Base-by-base conservation (phyloP, 2,329 filamentous ascomycete species). In the Didymella pomorum region DNA sequence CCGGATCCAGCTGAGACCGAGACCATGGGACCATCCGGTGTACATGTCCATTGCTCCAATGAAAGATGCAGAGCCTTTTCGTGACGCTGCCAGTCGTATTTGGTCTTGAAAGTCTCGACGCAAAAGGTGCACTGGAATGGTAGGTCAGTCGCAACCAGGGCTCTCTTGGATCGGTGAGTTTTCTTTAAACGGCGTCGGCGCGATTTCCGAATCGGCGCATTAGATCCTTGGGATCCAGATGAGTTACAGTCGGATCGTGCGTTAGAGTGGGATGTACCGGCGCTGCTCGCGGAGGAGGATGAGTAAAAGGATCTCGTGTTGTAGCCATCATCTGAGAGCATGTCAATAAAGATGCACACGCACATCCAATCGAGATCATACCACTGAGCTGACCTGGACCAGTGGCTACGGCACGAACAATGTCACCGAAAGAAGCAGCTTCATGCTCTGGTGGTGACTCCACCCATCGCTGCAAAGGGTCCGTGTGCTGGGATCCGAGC, bases 61-160 rank as follows among this genome's bases (percentile, higher is more conserved):
- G 63, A 71, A 2, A 72, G 52, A 47, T 73, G 71, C 3, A 72
- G 52, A 2, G 69, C 66, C 47, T 70, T 71, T 43, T 73, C 70
- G 37, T 73, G 71, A 29, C 69, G 58, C 14, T 61, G 42, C 71
- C 70, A 73, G 52, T 72, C 71, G 42, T 71, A 71, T 31, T 72
- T 73, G 48, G 60, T 61, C 51, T 69, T 69, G 61, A 73, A 73
- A 0, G 61, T 65, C 20, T 73, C 70, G 50, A 66, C 69, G 45
- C 69, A 73, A 23, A 73, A 73, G 1, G 70, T 73, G 33, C 70
- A 73, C n/a, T 70, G 67, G 45, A 67, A 72, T 11, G 28, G 28
- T 12, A 49, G 23, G 10, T 42, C 39, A 4, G 12, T 25, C 9
- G 39, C 12, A 16, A 16, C 20, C 3, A 14, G 5, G 3, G 21